A percentile compares a stretch with the other conserved stretches of the same genome.
These are phyloP conservation scores for Teunomyces barrocoloradensis DNA, from an alignment of 805 yeast species.

Conservation along the genomic window DNA sequence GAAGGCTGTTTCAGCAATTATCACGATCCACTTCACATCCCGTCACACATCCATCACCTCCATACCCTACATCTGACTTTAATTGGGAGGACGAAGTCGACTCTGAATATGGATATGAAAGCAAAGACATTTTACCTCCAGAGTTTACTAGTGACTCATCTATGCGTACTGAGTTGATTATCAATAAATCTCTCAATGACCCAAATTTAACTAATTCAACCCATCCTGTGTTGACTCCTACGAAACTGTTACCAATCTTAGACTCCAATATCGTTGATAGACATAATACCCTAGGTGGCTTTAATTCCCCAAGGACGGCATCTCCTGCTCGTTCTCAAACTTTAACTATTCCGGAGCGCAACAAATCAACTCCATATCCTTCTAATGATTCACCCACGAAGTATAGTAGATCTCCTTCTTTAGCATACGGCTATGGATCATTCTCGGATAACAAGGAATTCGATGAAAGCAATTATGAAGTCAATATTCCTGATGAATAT, in stretches of 20 bases:
- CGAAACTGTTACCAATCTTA: not conserved
- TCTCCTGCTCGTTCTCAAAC: constrained; percentile 11
- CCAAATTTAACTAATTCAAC: not conserved
- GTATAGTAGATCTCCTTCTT: constrained; percentile 23
- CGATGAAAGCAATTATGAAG: constrained; percentile 10
- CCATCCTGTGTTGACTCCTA: not conserved
- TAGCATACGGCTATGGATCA: constrained; percentile 11
- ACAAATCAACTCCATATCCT: not conserved
- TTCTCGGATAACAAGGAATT: constrained; percentile 8
- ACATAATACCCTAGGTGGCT: not conserved
- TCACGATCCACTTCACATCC: constrained; percentile 8
- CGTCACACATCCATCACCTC: constrained; percentile 1
- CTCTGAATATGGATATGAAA: not conserved
- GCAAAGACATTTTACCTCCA: not conserved
- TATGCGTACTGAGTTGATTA: not conserved
- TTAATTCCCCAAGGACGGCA: not conserved
- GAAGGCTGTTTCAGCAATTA: constrained; percentile 11
- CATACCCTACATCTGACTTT: constrained; percentile 6
- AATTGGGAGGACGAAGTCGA: not conserved
- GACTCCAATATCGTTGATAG: not conserved
- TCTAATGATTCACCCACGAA: constrained; percentile 27
- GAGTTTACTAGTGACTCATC: not conserved
- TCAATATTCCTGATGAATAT: not conserved
- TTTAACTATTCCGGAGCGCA: constrained; percentile 3
- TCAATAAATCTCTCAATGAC: not conserved